phyloP scores from a whole-genome alignment of 371 early-diverging fungal genomes.

The Actinomortierella wolfii region DNA sequence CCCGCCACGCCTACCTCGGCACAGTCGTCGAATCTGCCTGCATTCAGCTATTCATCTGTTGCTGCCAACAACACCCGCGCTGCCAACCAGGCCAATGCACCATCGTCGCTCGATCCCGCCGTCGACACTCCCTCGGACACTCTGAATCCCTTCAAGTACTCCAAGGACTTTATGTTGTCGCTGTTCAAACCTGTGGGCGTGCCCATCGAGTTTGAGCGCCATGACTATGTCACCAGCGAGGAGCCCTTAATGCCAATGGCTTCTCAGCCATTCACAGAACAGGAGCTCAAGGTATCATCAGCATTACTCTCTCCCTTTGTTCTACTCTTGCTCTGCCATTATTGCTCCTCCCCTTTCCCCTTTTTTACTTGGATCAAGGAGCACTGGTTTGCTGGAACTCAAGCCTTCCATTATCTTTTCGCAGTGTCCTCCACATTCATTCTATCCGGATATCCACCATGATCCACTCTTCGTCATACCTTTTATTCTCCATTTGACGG shows the following conservation, averaged over 20 bases:
- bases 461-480: too few species aligned
- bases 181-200: constrained; percentile 67
- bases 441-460: too few species aligned
- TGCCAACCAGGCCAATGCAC: constrained; percentile 22
- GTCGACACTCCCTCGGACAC: constrained; percentile 29
- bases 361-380: too few species aligned
- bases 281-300: constrained; percentile 67
- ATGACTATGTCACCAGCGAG: constrained; percentile 72
- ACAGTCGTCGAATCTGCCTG: constrained; percentile 17
- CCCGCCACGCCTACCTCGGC: constrained; percentile 10
- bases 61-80: constrained; percentile 46
- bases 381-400: too few species aligned
- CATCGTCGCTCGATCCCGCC: constrained; percentile 19
- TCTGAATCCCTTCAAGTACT: constrained; percentile 71
- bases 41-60: constrained; percentile 48
- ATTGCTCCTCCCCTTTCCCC: too few species aligned
- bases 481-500: too few species aligned
- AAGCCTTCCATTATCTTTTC: too few species aligned
- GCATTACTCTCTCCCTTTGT: background rate
- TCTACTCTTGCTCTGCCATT: background rate
- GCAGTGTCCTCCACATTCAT: too few species aligned
- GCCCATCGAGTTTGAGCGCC: constrained; percentile 72
- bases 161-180: constrained; percentile 81
- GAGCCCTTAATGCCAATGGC: constrained; percentile 68
- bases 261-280: constrained; percentile 62